These are phyloP conservation scores for Rachicladosporium sp. DNA, from an alignment of 2,329 filamentous ascomycete species.

Conservation along the genomic window DNA sequence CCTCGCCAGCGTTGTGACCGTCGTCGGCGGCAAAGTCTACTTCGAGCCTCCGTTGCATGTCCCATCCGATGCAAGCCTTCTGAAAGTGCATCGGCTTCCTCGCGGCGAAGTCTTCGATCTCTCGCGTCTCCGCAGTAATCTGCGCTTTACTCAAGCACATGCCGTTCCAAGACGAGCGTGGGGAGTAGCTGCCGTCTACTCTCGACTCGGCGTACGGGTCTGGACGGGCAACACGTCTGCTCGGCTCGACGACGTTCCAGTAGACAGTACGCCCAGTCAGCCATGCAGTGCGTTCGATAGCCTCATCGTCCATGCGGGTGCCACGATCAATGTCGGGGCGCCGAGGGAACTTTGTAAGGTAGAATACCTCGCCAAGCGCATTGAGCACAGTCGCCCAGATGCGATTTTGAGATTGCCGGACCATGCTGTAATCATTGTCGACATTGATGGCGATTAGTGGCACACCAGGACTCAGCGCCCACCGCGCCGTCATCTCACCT, in stretches of 20 bases:
- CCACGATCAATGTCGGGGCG: slow-evolving; percentile 39
- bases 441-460: slow-evolving; percentile 75
- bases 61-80: slow-evolving; percentile 70
- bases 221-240: slow-evolving; percentile 56
- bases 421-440: slow-evolving; percentile 67
- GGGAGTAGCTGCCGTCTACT: slow-evolving; percentile 62
- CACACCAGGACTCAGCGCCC: slow-evolving; percentile 84
- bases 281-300: slow-evolving; percentile 59
- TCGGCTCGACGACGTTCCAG: slow-evolving; percentile 72
- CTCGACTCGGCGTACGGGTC: slow-evolving; percentile 61
- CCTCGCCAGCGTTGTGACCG: slow-evolving; percentile 62
- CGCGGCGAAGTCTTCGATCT: slow-evolving; percentile 65
- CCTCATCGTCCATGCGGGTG: slow-evolving; percentile 37
- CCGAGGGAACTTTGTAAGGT: slow-evolving; percentile 59
- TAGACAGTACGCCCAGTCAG: slow-evolving; percentile 61
- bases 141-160: slow-evolving; percentile 62
- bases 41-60: slow-evolving; percentile 75
- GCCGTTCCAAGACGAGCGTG: slow-evolving; percentile 61
- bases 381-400: slow-evolving; percentile 92
- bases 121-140: slow-evolving; percentile 60
- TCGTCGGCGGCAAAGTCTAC: slow-evolving; percentile 84
- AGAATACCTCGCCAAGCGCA: slow-evolving; percentile 83
- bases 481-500: slow-evolving; percentile 74
- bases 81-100: slow-evolving; percentile 69
- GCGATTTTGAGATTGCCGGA: slow-evolving; percentile 55